Evolutionary conservation across 1,284 basidiomycete species (phyloP).

Genomic region (Coriolopsis trogii): DNA sequence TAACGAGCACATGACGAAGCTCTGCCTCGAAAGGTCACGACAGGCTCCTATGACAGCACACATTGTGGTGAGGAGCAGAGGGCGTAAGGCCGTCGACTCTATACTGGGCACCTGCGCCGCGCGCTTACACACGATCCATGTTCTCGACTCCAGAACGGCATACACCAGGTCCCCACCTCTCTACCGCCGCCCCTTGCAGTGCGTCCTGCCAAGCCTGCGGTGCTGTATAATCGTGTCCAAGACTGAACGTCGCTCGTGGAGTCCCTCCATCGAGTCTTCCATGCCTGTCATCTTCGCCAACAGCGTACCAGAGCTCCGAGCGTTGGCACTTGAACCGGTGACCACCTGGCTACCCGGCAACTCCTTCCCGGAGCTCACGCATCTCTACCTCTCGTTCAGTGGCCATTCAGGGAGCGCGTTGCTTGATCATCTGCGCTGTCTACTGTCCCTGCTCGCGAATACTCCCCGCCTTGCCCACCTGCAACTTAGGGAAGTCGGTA

Average conservation of each 20-base stretch:
- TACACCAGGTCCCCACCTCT: background rate
- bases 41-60: background rate
- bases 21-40: background rate
- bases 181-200: background rate
- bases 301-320: background rate
- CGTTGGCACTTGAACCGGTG: background rate
- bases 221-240: background rate
- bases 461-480: background rate
- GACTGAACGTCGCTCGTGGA: background rate
- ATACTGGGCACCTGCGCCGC: background rate
- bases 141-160: background rate
- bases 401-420: background rate
- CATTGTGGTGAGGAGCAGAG: conserved; percentile 1
- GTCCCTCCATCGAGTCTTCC: no score
- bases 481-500: background rate
- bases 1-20: background rate
- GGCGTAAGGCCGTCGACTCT: background rate
- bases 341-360: background rate
- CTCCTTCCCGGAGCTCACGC: background rate
- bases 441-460: background rate
- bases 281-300: background rate
- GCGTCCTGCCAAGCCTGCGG: background rate
- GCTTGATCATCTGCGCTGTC: background rate
- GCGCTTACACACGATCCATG: background rate
- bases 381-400: background rate